Evolutionary conservation across 495 filamentous ascomycete species (phyloP).

Genomic region (Alectoria sarmentosa): DNA sequence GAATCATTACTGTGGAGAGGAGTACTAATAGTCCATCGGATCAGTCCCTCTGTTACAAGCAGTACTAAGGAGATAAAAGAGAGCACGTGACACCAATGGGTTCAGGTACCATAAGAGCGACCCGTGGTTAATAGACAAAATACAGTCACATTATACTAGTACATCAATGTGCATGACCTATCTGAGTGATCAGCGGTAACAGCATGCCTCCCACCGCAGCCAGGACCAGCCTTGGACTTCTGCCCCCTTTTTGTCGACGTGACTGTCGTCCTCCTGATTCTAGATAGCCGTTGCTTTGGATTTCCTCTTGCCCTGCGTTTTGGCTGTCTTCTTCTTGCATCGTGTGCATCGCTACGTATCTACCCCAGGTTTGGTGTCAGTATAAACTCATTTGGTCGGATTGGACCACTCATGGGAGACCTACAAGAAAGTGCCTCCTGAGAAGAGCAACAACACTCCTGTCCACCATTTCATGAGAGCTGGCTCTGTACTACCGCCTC

Average conservation of each 20-base stretch:
- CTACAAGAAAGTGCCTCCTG: conserved; percentile 94
- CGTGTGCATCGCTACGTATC: conserved; percentile 97
- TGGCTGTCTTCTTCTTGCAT: conserved; percentile 74
- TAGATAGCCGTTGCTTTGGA: conserved; percentile 56
- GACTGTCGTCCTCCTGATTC: conserved; percentile 44
- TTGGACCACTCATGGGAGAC: too few relatives aligned
- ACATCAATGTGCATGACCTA: conserved; percentile 76
- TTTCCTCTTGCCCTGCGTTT: conserved; percentile 44
- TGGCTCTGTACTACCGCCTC: conserved; percentile 34
- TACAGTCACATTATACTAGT: neutral
- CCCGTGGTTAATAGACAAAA: neutral
- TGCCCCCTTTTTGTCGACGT: conserved; percentile 39
- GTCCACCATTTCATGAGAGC: conserved; percentile 71
- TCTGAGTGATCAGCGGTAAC: conserved; percentile 78
- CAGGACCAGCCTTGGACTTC: conserved; percentile 56
- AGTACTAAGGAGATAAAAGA: neutral
- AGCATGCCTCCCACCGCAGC: conserved; percentile 85
- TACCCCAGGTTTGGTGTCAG: too few relatives aligned
- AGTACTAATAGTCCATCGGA: too few relatives aligned
- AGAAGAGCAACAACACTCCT: conserved; percentile 84
- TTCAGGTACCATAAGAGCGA: neutral
- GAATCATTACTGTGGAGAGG: too few relatives aligned
- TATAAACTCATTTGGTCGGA: too few relatives aligned
- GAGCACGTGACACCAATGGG: neutral
- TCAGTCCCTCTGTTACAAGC: too few relatives aligned